Percentiles rank a stretch among this genome's conserved stretches.
Evolutionary conservation across 2,329 filamentous ascomycete species (phyloP).

Genomic region (Diplodia sapinea): DNA sequence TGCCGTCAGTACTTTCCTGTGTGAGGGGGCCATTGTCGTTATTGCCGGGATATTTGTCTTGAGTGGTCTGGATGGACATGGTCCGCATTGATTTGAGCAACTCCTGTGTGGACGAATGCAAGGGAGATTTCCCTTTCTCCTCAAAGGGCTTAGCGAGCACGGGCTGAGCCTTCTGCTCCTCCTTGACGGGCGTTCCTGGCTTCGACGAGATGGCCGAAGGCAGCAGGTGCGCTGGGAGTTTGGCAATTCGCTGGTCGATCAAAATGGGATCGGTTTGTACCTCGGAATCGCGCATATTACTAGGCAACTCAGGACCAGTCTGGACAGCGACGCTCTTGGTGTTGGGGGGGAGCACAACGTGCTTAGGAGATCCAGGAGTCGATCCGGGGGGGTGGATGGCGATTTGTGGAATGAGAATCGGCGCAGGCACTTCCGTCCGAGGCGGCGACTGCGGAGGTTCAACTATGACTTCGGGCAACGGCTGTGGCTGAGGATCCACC

Average conservation of each 20-base stretch:
- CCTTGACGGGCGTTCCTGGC: conserved; percentile 49
- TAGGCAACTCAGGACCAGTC: conserved; percentile 62
- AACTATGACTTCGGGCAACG: conserved; percentile 35
- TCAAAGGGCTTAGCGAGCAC: conserved; percentile 29
- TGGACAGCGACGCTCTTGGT: conserved; percentile 85
- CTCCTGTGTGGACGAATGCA: conserved; percentile 26
- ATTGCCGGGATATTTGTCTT: conserved; percentile 76
- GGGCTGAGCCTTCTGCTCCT: conserved; percentile 20
- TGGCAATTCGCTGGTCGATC: conserved; percentile 76
- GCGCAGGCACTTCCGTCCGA: conserved; percentile 46
- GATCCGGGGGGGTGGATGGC: conserved; percentile 81
- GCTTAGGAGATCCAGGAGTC: conserved; percentile 61
- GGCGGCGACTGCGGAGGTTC: conserved; percentile 41
- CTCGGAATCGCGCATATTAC: conserved; percentile 59
- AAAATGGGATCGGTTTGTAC: conserved; percentile 93
- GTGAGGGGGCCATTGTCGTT: conserved; percentile 80
- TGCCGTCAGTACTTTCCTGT: conserved; percentile 60
- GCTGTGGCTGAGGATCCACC: conserved; percentile 38
- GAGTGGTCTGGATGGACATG: conserved; percentile 46
- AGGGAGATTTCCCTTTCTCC: conserved; percentile 32
- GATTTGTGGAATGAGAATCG: conserved; percentile 76
- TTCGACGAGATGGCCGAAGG: conserved; percentile 74
- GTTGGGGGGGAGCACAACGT: conserved; percentile 78
- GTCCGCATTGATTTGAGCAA: conserved; percentile 29
- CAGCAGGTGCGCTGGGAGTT: conserved; percentile 76